These are phyloP conservation scores for Bothriochloa decipiens DNA, from an alignment of 176 grass and related monocot genomes.

Conservation along the genomic window DNA sequence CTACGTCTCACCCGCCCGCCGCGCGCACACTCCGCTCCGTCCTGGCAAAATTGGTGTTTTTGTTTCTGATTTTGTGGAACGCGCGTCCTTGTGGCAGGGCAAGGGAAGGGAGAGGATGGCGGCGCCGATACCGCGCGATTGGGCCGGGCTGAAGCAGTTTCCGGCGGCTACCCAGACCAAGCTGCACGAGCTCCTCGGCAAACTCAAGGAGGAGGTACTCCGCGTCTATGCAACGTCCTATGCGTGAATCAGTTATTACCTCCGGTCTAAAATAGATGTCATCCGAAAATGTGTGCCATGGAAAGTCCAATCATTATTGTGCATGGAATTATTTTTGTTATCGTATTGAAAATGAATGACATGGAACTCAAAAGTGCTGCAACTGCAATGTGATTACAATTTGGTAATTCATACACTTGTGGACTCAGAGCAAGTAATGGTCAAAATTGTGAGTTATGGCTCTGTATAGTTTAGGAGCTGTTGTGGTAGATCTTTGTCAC, in stretches of 20 bases:
- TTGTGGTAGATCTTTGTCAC: not conserved
- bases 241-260: not conserved
- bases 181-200: constrained; percentile 81
- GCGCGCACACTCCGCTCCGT: not conserved
- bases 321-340: not conserved
- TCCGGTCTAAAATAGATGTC: not conserved
- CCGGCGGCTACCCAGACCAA: constrained; percentile 83
- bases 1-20: not conserved
- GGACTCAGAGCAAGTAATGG: not conserved
- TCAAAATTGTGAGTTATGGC: not conserved
- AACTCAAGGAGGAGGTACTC: constrained; percentile 76
- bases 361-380: not conserved
- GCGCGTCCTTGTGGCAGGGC: constrained; percentile 17
- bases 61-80: constrained; percentile 34
- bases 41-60: constrained; percentile 16
- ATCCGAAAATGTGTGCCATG: not conserved
- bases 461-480: not conserved
- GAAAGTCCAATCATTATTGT: not conserved
- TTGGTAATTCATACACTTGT: not conserved
- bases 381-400: not conserved
- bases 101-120: constrained; percentile 40
- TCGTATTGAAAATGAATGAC: not conserved
- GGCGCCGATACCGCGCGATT: constrained; percentile 75
- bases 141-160: constrained; percentile 78
- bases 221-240: not conserved